These are phyloP conservation scores for Mallotus nudiflorus DNA, from an alignment of 345 rosid species.

Conservation along the genomic window DNA sequence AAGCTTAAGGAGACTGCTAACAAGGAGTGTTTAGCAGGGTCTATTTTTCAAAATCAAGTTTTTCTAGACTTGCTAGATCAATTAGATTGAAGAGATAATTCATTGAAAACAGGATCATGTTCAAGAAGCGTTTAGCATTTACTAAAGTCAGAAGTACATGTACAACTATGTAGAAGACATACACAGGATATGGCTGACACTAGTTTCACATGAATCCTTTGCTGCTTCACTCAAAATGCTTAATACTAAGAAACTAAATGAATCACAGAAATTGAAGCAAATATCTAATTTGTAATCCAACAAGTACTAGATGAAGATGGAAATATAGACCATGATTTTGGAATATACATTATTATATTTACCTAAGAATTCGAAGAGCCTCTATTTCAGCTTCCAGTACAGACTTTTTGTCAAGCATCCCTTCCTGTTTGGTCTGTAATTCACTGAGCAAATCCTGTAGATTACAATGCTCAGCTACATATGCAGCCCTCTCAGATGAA, in stretches of 20 bases:
- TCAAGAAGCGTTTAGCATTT: not conserved
- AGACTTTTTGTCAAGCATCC: conserved; percentile 58
- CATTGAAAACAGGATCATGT: not conserved
- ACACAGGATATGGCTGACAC: not conserved
- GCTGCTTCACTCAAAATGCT: not conserved
- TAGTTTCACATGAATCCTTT: not conserved
- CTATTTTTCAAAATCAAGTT: too few species aligned
- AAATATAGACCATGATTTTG: not conserved
- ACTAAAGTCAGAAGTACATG: not conserved
- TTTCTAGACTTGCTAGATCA: too few species aligned
- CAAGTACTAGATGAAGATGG: not conserved
- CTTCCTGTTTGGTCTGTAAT: conserved; percentile 52
- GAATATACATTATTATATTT: conserved; percentile 13
- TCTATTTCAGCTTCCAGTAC: conserved; percentile 74
- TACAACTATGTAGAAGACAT: not conserved
- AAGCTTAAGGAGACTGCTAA: too few species aligned
- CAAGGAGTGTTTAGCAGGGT: too few species aligned
- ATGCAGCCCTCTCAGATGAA: conserved; percentile 50
- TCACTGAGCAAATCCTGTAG: conserved; percentile 43
- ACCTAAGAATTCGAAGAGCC: conserved; percentile 84
- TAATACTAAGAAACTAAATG: not conserved
- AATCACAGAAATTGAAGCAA: not conserved
- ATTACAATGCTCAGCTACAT: conserved; percentile 45
- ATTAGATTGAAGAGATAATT: not conserved
- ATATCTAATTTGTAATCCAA: not conserved